Evolutionary conservation across 2,329 filamentous ascomycete species (phyloP), one percentile per base, ranked within the genome.

Genomic region (Fusarium cicatricum): DNA sequence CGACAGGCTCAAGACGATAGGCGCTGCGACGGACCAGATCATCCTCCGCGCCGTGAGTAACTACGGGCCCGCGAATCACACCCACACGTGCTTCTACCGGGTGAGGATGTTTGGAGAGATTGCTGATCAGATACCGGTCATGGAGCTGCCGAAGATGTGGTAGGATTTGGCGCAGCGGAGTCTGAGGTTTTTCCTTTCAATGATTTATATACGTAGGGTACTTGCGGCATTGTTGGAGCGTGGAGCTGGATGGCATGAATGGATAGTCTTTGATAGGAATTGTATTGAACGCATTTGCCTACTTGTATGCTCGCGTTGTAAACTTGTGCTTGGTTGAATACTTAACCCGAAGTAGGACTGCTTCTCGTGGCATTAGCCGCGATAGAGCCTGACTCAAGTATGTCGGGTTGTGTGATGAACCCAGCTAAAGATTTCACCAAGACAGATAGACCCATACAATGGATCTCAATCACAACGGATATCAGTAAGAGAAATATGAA

Each of bases 21-120:
- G 74, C 6, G 79, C 80, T 12, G 72, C 72, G 14, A 85, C 85
- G 5, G 78, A 80, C 41, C 75, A 82, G 9, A 69, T 89, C 8
- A 69, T 85, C 15, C 70, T 90, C 19, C 77, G 85, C 11, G 81
- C 83, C 2, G 71, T 80, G 50, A 83, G 75, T 66, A 90, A 90
- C 67, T 82, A 86, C 65, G 86, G 86, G 12, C 75, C 78, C 10
- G 69, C 67, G 21, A 74, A 84, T 40, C 85, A 87, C 67, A 74
- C 84, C 40, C 85, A 87, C 67, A 89, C 86, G 4, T 90, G 87
- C 69, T 82, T 90, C 65, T 90, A 90, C 72, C 77, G 86, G 2
- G 72, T 88, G n/a, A 75, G 80, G 51, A 54, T 90, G 38, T 88
- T 84, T 68, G 75, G 87, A 28, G 31, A 53, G 29, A 21, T 21